A percentile compares a stretch with the other conserved stretches of the same genome.
phyloP scores from a whole-genome alignment of 805 yeast species.

The Kazachstania bromeliacearum region DNA sequence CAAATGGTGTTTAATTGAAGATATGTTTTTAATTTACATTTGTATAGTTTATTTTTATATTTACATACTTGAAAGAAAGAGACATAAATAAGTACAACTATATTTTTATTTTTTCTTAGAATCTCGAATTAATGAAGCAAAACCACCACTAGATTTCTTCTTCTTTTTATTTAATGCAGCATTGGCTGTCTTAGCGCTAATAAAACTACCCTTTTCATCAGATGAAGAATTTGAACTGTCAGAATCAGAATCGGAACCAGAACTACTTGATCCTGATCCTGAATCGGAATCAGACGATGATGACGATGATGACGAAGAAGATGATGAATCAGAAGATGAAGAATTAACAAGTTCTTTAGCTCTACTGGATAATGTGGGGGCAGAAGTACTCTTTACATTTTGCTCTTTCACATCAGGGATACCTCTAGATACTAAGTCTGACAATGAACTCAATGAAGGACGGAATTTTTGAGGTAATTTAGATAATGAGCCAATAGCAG shows the following conservation, averaged over 20 bases:
- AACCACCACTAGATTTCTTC: constrained; percentile 33
- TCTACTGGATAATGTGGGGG: constrained; percentile 1
- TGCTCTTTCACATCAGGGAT: constrained; percentile 58
- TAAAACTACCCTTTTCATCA: constrained; percentile 28
- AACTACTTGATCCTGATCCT: constrained; percentile 1
- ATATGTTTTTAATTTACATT: too few relatives aligned
- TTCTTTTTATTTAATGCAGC: constrained; percentile 32
- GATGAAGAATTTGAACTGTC: constrained; percentile 15
- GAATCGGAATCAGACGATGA: constrained; percentile 8
- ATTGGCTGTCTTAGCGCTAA: constrained; percentile 39
- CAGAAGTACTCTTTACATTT: background rate
- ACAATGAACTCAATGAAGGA: constrained; percentile 42
- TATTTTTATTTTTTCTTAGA: constrained; percentile 31
- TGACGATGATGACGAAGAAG: constrained; percentile 5
- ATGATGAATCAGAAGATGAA: constrained; percentile 1
- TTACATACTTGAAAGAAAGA: too few relatives aligned
- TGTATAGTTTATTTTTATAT: too few relatives aligned
- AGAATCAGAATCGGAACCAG: constrained; percentile 13
- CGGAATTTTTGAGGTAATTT: constrained; percentile 26
- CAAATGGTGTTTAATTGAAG: too few relatives aligned
- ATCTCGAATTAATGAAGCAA: constrained; percentile 41
- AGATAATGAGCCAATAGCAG: constrained; percentile 8
- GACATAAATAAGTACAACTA: too few relatives aligned
- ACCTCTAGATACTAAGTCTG: constrained; percentile 54
- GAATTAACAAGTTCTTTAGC: background rate